Base-by-base conservation (phyloP, 2,329 filamentous ascomycete species). In the Tolypocladium guangdongense region DNA sequence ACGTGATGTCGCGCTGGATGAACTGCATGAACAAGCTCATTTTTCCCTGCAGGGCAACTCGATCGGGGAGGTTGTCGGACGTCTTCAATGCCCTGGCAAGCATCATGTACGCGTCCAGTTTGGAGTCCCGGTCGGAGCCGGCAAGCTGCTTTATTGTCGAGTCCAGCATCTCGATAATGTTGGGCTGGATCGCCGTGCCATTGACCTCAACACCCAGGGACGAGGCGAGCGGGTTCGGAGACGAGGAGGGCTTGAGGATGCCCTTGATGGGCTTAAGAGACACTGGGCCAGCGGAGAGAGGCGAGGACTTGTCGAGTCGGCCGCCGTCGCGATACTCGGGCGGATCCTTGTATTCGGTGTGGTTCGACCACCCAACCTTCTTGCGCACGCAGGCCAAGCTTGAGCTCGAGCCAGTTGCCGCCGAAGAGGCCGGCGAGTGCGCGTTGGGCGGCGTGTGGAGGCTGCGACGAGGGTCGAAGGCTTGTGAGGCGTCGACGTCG, bases 101-200 rank as follows among this genome's bases (percentile, higher is more conserved):
- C 62, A 87, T 87, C 65, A 85, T 83, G 64, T 99, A 97, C 49
- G 91, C 89, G 71, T 99, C 93, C 35, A 93, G 70, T 59, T 86
- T 86, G 14, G 82, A 84, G 54, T 83, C 80, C 52, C 86, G 78
- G 59, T 90, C 87, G 33, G 82, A 75, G 24, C 87, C 84, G 38
- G 86, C 87, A 49, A 99, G 78, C 69, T 93, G 87, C 68, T 88
- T 85, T 37, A 90, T 79, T 6, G 90, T 83, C 0, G 89, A 95
- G 61, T 95, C 88, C 58, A 97, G 72, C 85, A 96, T 93, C 61
- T 83, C 83, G 58, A 80, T 78, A 54, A 96, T 83, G 39, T 80
- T 84, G 46, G 78, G 74, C 67, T 60, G 65, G 54, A 56, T 70
- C 58, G 64, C 58, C 39, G 62, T 56, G 30, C 64, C 64, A 61